Conservation (phyloP, 1,284 basidiomycete genomes). For the Malassezia nana region DNA sequence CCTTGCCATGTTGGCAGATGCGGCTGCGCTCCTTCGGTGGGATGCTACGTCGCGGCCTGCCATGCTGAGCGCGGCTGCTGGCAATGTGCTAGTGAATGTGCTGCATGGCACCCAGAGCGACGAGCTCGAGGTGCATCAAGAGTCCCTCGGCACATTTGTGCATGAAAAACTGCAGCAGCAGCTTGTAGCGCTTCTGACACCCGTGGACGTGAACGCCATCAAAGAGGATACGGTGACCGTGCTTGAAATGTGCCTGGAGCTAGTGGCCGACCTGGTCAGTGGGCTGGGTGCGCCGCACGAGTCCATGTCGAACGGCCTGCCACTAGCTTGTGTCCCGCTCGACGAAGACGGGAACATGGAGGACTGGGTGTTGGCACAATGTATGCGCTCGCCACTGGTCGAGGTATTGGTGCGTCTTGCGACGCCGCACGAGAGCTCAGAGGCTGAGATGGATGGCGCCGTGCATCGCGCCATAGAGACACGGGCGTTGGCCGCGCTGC, state of each 20-base stretch:
- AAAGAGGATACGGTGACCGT: not conserved
- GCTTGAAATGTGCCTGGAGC: constrained; percentile 17
- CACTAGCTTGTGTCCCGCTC: not conserved
- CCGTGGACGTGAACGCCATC: not conserved
- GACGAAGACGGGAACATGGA: constrained; percentile 3
- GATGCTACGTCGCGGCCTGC: constrained; percentile 15
- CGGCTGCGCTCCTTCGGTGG: constrained; percentile 18
- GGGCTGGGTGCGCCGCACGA: constrained; percentile 3
- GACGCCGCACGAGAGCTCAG: constrained; percentile 18
- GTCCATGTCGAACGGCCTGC: not conserved
- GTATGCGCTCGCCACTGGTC: constrained; percentile 13
- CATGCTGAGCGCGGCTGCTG: constrained; percentile 26
- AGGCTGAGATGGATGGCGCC: not conserved
- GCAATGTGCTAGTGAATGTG: constrained; percentile 24
- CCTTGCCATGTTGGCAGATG: constrained; percentile 19
- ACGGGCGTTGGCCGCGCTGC: constrained; percentile 33
- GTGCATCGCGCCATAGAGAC: constrained; percentile 21
- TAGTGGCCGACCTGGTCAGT: constrained; percentile 34
- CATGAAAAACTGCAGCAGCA: not conserved
- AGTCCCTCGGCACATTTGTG: constrained; percentile 17
- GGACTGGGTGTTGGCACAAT: constrained; percentile 1
- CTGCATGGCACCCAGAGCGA: constrained; percentile 10
- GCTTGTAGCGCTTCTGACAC: constrained; percentile 3
- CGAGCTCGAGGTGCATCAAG: not conserved
- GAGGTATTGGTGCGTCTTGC: constrained; percentile 20